Evolutionary conservation across 305 asterid species (phyloP), one percentile per base, ranked within the genome.

Genomic region (Vinca major): DNA sequence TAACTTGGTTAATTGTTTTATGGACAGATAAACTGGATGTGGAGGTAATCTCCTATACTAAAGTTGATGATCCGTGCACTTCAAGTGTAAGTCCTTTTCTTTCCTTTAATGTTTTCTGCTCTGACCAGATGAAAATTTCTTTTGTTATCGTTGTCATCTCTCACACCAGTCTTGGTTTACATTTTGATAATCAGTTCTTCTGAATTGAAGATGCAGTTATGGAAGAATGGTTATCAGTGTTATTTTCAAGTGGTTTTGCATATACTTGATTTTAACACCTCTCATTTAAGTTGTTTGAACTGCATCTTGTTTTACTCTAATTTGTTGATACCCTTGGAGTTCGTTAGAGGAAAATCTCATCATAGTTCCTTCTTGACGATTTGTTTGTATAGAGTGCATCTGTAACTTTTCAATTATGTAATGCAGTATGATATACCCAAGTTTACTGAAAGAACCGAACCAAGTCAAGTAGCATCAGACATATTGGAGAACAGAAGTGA

Each of bases 401-500:
- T 45, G 11, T 33, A 58, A 66, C 67, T 20, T 73, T 57, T 64
- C 51, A 50, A 62, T 75, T 50, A 66, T 73, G 79, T 72, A 65
- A 16, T 75, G 85, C 89, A 91, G 96, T 56, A 82, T 74, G 71
- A 48, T 36, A 44, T 76, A 79, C 70, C 79, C 69, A 68, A 75
- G 76, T 84, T 90, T 78, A 74, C 70, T 65, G 86, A 80, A 75
- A 78, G 72, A 73, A 71, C 77, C 48, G 80, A 73, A 74, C 77
- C 74, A 49, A 68, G 70, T 77, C 70, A 74, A 67, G 69, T 54
- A 7, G 60, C 55, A 1, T 33, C 70, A 44, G 73, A 37, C 17
- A 61, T 49, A 56, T 69, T 66, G 73, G 74, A 73, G 21, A 62
- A 40, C 57, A 60, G 43, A 37, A 63, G 75, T 40, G 69, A 64